Percentiles rank a stretch among this genome's conserved stretches.
Evolutionary conservation across 495 filamentous ascomycete genomes (phyloP).

Genomic region (Cairneyella variabilis): DNA sequence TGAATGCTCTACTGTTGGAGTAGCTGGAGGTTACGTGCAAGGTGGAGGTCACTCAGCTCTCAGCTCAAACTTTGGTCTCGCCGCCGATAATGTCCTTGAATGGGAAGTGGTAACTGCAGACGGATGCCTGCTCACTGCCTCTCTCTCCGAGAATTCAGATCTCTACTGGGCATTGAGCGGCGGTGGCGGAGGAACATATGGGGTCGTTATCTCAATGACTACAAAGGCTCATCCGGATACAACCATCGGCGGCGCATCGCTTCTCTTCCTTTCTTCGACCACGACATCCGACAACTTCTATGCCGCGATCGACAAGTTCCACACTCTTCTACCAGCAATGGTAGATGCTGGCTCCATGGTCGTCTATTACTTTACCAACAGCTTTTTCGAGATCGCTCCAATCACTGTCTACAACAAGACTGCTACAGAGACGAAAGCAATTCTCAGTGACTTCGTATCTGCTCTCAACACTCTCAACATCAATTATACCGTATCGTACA

Average conservation of each 20-base stretch:
- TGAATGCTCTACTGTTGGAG: conserved; percentile 45
- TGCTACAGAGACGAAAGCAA: conserved; percentile 28
- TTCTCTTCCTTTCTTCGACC: conserved; percentile 29
- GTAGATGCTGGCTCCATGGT: conserved; percentile 48
- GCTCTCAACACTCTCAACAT: conserved; percentile 31
- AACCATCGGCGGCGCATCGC: conserved; percentile 25
- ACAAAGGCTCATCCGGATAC: conserved; percentile 32
- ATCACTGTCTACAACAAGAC: conserved; percentile 36
- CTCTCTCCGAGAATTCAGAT: conserved; percentile 41
- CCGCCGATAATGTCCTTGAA: conserved; percentile 52
- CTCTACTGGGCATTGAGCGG: conserved; percentile 57
- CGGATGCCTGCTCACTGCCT: conserved; percentile 41
- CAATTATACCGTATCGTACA: conserved; percentile 22
- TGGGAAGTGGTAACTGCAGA: conserved; percentile 51
- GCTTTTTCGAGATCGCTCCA: conserved; percentile 43
- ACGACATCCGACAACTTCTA: conserved; percentile 41
- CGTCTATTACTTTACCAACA: conserved; percentile 46
- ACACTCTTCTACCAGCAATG: conserved; percentile 38
- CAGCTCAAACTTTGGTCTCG: conserved; percentile 47
- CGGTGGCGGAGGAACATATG: conserved; percentile 49
- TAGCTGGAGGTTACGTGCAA: conserved; percentile 46
- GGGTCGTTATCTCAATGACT: conserved; percentile 43
- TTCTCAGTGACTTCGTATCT: conserved; percentile 32
- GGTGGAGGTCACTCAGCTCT: conserved; percentile 61
- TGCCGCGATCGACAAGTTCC: conserved; percentile 37